Evolutionary conservation across 805 yeast species (phyloP), one percentile per base, ranked within the genome.

Genomic region (Ogataea corticis): DNA sequence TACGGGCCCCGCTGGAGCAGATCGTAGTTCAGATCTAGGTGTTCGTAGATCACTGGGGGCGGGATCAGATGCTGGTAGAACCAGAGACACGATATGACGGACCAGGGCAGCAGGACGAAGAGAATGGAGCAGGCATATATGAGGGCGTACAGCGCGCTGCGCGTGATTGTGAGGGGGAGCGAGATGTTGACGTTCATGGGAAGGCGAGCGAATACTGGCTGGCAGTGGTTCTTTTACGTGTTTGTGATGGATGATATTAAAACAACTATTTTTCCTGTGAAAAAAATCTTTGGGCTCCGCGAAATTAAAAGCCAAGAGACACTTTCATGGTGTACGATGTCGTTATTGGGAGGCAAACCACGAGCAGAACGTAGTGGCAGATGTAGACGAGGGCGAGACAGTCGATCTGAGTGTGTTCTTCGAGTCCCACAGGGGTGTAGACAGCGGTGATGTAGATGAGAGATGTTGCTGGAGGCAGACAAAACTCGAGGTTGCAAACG

Each of bases 381-480:
- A 92, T 78, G 51, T 91, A 72, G 25, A 79, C 74, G 25, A 89
- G 71, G 0, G 97, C 94, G 41, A 89, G 72, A 61, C 95, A 86
- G 62, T 92, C 96, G 83, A 92, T 82, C 63, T 90, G 91, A 13
- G 77, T 52, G 51, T 75, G 79, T 30, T 71, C 73, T 2, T 71
- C 70, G 4, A 72, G 58, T 28, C 62, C 69, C 2, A 85, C 79
- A 14, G 94, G 95, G 1, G 91, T 82, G 64, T 84, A 87, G 59
- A 88, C 82, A 2, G 96, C 92, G 2, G 98, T 91, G 53, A 91
- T 75, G 65, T 90, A 92, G 13, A 92, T 83, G 58, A 89, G 83
- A 0, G 94, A 76, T 0, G 97, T 92, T 0, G 97, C 95, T 41
- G 87, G 83, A 0, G 98, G 98, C 47, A 88, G 76, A 0, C 92